Evolutionary conservation across 108 stramenopile genomes (phyloP).

Genomic region (Cyclotella sp.): DNA sequence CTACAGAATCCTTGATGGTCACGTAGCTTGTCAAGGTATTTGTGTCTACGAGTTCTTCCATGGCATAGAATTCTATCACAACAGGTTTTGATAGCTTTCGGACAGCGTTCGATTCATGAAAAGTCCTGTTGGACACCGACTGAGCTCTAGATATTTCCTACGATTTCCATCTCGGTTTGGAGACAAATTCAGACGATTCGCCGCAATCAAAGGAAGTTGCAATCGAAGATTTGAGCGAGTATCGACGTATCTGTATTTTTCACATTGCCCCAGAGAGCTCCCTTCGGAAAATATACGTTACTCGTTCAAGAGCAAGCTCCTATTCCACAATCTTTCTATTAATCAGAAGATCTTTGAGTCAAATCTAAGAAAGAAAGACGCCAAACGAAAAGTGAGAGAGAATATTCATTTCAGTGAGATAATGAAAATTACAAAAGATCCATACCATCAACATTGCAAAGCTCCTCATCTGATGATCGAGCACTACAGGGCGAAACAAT

Average conservation of each 20-base stretch:
- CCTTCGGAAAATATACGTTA: conserved; percentile 39
- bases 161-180: background rate
- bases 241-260: conserved; percentile 14
- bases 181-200: background rate
- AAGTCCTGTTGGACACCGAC: background rate
- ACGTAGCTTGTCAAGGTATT: conserved; percentile 4
- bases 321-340: conserved; percentile 15
- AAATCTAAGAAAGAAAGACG: conserved; percentile 28
- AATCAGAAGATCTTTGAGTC: conserved; percentile 27
- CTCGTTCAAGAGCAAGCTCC: conserved; percentile 4
- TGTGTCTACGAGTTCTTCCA: conserved; percentile 23
- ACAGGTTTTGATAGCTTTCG: conserved; percentile 14
- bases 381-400: conserved; percentile 20
- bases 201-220: conserved; percentile 4
- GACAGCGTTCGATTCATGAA: conserved; percentile 17
- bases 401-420: conserved; percentile 25
- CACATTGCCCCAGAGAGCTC: conserved; percentile 19
- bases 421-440: conserved; percentile 10
- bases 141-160: conserved; percentile 2
- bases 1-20: conserved; percentile 37
- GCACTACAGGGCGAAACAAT: conserved; percentile 33
- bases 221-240: conserved; percentile 6
- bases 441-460: conserved; percentile 14
- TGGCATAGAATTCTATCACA: background rate
- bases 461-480: conserved; percentile 33